A percentile compares a stretch with the other conserved stretches of the same genome.
Conservation (phyloP, 768 basidiomycete species). For the Hortiboletus flavorubellus region DNA sequence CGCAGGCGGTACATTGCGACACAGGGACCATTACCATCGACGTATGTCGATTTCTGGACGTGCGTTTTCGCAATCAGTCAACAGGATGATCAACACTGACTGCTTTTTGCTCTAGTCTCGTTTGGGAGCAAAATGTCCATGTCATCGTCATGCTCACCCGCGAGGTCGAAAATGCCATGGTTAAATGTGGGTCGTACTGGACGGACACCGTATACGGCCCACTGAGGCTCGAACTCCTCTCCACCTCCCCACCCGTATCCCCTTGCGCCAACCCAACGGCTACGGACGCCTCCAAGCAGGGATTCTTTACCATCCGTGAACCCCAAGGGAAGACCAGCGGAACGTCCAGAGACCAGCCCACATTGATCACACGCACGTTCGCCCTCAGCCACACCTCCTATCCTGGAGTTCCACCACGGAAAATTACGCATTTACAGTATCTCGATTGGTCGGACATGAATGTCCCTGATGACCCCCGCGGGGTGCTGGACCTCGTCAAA, state of each 20-base stretch:
- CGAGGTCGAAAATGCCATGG: conserved; percentile 80
- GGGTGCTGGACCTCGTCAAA: conserved; percentile 68
- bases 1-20: conserved; percentile 88
- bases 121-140: conserved; percentile 92
- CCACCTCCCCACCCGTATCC: conserved; percentile 38
- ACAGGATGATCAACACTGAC: conserved; percentile 4
- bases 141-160: conserved; percentile 97
- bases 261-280: conserved; percentile 33
- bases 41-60: conserved; percentile 94
- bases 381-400: conserved; percentile 60
- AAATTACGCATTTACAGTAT: conserved; percentile 85
- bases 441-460: conserved; percentile 97
- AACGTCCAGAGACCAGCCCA: conserved; percentile 16
- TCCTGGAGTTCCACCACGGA: conserved; percentile 58
- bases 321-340: conserved; percentile 5
- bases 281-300: conserved; percentile 18
- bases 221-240: conserved; percentile 54
- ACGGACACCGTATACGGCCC: conserved; percentile 65
- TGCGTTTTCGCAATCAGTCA: conserved; percentile 39
- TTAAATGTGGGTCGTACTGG: conserved; percentile 96
- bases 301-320: conserved; percentile 39
- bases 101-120: conserved; percentile 46
- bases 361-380: conserved; percentile 60
- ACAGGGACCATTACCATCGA: conserved; percentile 88
- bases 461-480: conserved; percentile 80